phyloP scores from a whole-genome alignment of 305 asterid species.

The Fraxinus dipetala region DNA sequence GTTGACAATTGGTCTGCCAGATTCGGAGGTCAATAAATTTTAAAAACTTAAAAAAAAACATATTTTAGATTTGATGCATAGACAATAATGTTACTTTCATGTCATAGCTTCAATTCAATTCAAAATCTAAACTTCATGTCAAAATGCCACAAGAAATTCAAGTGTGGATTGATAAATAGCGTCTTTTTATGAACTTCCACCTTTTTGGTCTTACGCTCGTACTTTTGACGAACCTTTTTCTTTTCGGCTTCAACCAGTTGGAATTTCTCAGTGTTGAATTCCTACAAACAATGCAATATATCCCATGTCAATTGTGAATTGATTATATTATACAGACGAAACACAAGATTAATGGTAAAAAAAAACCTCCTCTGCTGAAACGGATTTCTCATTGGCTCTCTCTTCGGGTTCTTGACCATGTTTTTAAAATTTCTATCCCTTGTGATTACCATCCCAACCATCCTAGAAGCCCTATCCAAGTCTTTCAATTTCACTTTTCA shows the following conservation, averaged over 20 bases:
- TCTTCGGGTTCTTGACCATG: conserved; percentile 27
- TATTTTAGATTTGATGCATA: conserved; percentile 22
- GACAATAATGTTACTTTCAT: neutral
- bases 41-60: too few species aligned
- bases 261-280: conserved; percentile 43
- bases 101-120: neutral
- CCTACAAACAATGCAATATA: conserved; percentile 21
- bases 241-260: conserved; percentile 48
- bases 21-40: too few species aligned
- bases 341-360: too few species aligned
- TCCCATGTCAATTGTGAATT: neutral
- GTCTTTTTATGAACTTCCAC: conserved; percentile 44
- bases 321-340: neutral
- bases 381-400: conserved; percentile 41
- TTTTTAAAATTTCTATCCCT: neutral
- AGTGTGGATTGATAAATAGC: neutral
- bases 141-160: neutral
- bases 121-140: neutral
- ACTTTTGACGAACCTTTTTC: conserved; percentile 37
- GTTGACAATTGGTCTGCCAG: neutral
- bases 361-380: conserved; percentile 37
- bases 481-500: neutral
- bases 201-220: conserved; percentile 39
- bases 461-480: neutral
- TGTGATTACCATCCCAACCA: neutral